Percentiles rank a stretch among this genome's conserved stretches.
Evolutionary conservation across 108 stramenopile species (phyloP).

Genomic region (Pseudonitzschia delicatissima): DNA sequence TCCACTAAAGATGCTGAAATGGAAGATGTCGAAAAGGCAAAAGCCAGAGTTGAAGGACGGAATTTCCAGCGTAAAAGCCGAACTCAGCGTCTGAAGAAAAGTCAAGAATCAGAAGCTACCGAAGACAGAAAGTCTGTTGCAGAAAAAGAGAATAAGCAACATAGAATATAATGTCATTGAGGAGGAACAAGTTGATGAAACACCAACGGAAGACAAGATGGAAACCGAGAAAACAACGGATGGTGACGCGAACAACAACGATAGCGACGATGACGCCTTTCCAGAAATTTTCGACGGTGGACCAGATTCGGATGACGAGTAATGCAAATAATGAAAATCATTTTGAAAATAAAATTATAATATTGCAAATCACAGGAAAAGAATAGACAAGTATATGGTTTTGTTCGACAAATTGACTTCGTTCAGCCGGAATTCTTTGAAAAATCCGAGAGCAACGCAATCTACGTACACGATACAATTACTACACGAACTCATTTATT

Average conservation of each 20-base stretch:
- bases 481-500: too few species aligned
- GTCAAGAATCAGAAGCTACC: neutral
- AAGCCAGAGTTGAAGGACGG: neutral
- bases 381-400: too few species aligned
- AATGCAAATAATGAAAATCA: too few species aligned
- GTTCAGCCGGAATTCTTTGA: too few species aligned
- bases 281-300: constrained; percentile 45
- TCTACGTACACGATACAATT: too few species aligned
- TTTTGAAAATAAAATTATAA: too few species aligned
- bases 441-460: too few species aligned
- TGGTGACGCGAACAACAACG: constrained; percentile 1
- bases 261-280: constrained; percentile 26
- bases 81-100: too few species aligned
- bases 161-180: neutral
- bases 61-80: too few species aligned
- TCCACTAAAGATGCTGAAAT: neutral
- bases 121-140: constrained; percentile 1
- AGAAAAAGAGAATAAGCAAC: neutral
- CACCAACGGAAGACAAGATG: neutral
- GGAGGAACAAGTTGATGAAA: neutral
- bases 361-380: too few species aligned
- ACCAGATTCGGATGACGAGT: constrained; percentile 47
- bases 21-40: neutral
- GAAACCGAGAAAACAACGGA: constrained; percentile 3
- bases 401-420: too few species aligned